Percentiles rank a stretch among this genome's conserved stretches.
Evolutionary conservation across 2,329 filamentous ascomycete species (phyloP).

Genomic region (Trichoderma citrinoviride): DNA sequence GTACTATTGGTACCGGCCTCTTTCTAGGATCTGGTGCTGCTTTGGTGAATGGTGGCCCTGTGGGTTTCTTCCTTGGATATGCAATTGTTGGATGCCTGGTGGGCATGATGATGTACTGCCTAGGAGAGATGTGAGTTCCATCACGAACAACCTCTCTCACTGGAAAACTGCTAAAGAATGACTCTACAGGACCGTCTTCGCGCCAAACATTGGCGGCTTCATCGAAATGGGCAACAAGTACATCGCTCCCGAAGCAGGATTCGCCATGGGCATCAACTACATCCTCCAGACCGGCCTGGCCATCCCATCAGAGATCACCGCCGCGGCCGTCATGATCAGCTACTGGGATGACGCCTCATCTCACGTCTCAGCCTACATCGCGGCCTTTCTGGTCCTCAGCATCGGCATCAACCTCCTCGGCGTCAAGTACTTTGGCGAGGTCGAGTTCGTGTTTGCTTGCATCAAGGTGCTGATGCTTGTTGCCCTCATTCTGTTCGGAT

Average conservation of each 20-base stretch:
- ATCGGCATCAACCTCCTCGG: slow-evolving; percentile 25
- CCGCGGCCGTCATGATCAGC: slow-evolving; percentile 26
- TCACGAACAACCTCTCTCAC: no score
- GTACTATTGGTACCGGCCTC: slow-evolving; percentile 39
- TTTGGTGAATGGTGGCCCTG: slow-evolving; percentile 21
- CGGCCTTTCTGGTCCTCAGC: slow-evolving; percentile 24
- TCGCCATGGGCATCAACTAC: slow-evolving; percentile 28
- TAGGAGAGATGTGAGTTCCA: slow-evolving; percentile 24
- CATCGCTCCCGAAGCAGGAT: slow-evolving; percentile 27
- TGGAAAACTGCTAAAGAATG: no score
- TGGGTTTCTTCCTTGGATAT: slow-evolving; percentile 23
- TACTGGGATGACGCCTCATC: slow-evolving; percentile 24
- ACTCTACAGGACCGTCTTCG: slow-evolving; percentile 25
- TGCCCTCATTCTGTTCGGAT: slow-evolving; percentile 39
- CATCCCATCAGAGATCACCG: slow-evolving; percentile 27
- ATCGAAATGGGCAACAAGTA: slow-evolving; percentile 30
- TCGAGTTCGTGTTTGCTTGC: slow-evolving; percentile 48
- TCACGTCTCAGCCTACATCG: slow-evolving; percentile 24
- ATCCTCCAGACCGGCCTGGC: slow-evolving; percentile 26
- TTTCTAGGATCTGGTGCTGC: slow-evolving; percentile 26
- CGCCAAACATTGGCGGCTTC: slow-evolving; percentile 28
- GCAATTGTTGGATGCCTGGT: slow-evolving; percentile 23
- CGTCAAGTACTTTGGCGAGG: slow-evolving; percentile 44
- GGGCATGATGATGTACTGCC: slow-evolving; percentile 25
- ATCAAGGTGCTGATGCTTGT: slow-evolving; percentile 44